These are phyloP conservation scores for Leishmania mexicana DNA, from an alignment of 208 protist genomes.

Conservation along the genomic window DNA sequence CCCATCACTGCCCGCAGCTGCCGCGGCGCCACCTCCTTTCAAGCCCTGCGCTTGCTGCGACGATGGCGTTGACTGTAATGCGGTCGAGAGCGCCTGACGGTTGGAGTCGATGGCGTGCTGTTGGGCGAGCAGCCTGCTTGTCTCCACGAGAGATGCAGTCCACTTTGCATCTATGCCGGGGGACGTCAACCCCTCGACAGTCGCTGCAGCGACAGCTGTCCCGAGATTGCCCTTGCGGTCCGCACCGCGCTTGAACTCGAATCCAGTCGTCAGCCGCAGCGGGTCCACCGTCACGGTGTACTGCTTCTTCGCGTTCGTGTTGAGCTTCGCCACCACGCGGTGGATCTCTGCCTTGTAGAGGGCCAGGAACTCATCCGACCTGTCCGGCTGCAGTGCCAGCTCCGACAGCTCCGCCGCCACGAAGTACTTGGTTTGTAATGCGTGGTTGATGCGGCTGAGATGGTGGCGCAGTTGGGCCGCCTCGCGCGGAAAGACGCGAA, in stretches of 20 bases:
- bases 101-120: slow-evolving; percentile 25
- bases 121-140: slow-evolving; percentile 31
- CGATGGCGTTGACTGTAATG: slow-evolving; percentile 22
- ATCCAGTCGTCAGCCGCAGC: slow-evolving; percentile 43
- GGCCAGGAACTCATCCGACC: slow-evolving; percentile 61
- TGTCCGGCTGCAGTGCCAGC: slow-evolving; percentile 67
- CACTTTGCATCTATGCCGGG: slow-evolving; percentile 20
- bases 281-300: slow-evolving; percentile 76
- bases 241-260: slow-evolving; percentile 37
- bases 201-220: neutral
- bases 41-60: slow-evolving; percentile 16
- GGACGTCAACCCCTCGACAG: neutral
- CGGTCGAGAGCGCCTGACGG: slow-evolving; percentile 7
- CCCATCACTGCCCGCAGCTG: neutral
- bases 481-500: slow-evolving; percentile 64
- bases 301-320: slow-evolving; percentile 43
- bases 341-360: slow-evolving; percentile 71
- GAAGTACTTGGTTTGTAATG: slow-evolving; percentile 71
- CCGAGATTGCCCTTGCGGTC: neutral
- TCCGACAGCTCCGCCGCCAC: slow-evolving; percentile 60
- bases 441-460: slow-evolving; percentile 70
- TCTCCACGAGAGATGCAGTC: slow-evolving; percentile 27
- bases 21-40: neutral
- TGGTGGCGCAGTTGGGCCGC: slow-evolving; percentile 60
- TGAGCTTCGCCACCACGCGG: slow-evolving; percentile 64